Conservation (phyloP, 768 basidiomycete genomes). For the Mrakia frigida region DNA sequence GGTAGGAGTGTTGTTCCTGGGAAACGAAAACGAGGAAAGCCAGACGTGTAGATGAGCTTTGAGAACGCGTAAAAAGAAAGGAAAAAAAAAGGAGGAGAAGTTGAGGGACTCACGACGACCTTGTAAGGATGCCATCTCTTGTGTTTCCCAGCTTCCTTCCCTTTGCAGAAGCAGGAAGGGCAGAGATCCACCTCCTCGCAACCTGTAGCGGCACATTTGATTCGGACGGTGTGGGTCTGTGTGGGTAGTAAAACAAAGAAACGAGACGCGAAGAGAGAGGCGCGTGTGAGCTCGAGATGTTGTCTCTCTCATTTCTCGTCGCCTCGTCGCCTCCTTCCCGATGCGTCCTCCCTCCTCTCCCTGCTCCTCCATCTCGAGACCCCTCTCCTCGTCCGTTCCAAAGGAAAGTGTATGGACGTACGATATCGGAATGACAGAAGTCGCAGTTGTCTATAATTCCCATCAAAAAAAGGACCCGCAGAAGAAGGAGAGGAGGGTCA, state of each 20-base stretch:
- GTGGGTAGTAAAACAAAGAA: not conserved
- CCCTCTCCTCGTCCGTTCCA: not conserved
- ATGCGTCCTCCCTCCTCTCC: no score
- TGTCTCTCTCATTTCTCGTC: not conserved
- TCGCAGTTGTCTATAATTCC: conserved; percentile 28
- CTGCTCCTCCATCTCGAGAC: not conserved
- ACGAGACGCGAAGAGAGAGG: not conserved
- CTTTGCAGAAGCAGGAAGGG: conserved; percentile 83
- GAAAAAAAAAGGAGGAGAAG: not conserved
- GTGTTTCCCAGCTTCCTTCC: conserved; percentile 81
- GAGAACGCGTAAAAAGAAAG: no score
- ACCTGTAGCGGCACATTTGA: conserved; percentile 73
- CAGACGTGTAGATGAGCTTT: not conserved
- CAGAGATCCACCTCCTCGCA: conserved; percentile 86
- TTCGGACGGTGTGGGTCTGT: conserved; percentile 82
- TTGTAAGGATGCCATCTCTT: conserved; percentile 83
- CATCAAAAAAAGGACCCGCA: not conserved
- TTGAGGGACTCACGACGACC: conserved; percentile 61
- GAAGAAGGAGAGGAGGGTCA: not conserved
- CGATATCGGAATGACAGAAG: conserved; percentile 31
- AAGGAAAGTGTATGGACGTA: conserved; percentile 8
- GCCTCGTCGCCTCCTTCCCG: not conserved
- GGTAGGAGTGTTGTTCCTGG: conserved; percentile 92
- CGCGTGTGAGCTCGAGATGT: not conserved
- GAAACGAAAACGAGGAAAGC: no score